Evolutionary conservation across 1,284 basidiomycete species (phyloP), one percentile per base, ranked within the genome.

Genomic region (Moesziomyces globuligerus): DNA sequence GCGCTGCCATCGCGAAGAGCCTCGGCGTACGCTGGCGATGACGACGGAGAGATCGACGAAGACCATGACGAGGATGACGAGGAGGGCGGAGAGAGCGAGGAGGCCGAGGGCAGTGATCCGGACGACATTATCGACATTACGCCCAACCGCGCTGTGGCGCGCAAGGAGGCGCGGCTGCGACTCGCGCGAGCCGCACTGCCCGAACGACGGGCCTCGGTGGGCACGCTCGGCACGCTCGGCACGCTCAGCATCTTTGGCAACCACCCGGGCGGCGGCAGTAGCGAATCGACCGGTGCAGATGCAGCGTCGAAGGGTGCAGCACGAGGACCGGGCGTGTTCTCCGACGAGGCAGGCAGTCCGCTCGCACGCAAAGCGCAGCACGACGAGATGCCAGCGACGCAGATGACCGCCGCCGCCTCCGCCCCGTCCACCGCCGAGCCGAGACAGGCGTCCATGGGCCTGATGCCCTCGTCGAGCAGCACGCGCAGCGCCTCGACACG

Each of bases 111-210:
- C 18, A 64, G 53, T 37, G 72, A 74, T 45, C 68, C 72, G 17
- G 58, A 74, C 43, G 72, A 74, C 36, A 74, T 74, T 11, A 69
- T 74, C 52, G 72, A 74, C 49, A 72, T 74, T 24, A 67, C 72
- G 3, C 56, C 68, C 7, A 71, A 74, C 18, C 62, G 68, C 1
- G 56, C 48, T 15, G 60, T 74, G 0, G 61, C 65, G 8, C 59
- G 69, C 21, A 62, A 74, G n/a, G 68, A 65, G 26, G 69, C 72
- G 10, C 36, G 68, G 11, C 43, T 67, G 11, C 44, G 72, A 10
- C 54, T 74, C n/a, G 72, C 72, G 1, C 60, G 60, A n/a, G 72
- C 72, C 21, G 68, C 68, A 7, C 37, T 66, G 11, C 68, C 68
- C 15, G 62, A 66, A 28, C 17, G 68, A 37, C 41, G 67, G 23